phyloP scores from a whole-genome alignment of 805 yeast genomes.

The Blastobotrys attinorum region DNA sequence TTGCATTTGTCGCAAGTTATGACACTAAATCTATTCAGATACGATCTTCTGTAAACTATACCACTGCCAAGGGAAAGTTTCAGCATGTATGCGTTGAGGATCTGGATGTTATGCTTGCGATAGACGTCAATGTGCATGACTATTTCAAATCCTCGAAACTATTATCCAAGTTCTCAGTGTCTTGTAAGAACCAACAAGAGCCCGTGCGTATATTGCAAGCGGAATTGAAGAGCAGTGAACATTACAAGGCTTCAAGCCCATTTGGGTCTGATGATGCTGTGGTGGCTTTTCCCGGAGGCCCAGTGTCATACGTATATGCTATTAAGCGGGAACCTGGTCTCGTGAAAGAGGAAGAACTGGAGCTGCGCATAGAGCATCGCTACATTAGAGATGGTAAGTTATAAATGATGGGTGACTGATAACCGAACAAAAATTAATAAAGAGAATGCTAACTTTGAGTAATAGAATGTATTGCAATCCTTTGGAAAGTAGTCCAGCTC shows the following conservation, averaged over 20 bases:
- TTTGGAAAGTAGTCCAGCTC: not conserved
- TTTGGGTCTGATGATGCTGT: conserved; percentile 14
- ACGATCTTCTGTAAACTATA: conserved; percentile 21
- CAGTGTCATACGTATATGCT: conserved; percentile 52
- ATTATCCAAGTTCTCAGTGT: conserved; percentile 62
- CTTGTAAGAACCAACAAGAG: conserved; percentile 41
- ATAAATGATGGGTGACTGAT: conserved; percentile 4
- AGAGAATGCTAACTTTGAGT: conserved; percentile 1
- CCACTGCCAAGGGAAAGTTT: conserved; percentile 14
- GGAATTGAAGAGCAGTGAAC: conserved; percentile 30
- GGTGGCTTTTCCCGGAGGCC: conserved; percentile 63
- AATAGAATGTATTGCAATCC: conserved; percentile 5
- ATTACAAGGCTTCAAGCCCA: conserved; percentile 30
- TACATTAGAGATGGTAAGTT: conserved; percentile 18
- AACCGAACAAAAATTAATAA: conserved; percentile 10
- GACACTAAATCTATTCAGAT: conserved; percentile 20
- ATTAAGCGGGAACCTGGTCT: conserved; percentile 29
- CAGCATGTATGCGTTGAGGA: conserved; percentile 20
- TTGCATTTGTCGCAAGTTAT: conserved; percentile 26
- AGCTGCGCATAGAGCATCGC: conserved; percentile 15
- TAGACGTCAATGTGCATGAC: conserved; percentile 77
- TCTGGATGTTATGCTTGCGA: conserved; percentile 46
- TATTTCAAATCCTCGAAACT: conserved; percentile 50
- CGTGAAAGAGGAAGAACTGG: conserved; percentile 27
- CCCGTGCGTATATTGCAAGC: conserved; percentile 51